These are phyloP conservation scores for Astragalus glycyphyllos DNA, from an alignment of 306 rosid genomes.

Conservation along the genomic window DNA sequence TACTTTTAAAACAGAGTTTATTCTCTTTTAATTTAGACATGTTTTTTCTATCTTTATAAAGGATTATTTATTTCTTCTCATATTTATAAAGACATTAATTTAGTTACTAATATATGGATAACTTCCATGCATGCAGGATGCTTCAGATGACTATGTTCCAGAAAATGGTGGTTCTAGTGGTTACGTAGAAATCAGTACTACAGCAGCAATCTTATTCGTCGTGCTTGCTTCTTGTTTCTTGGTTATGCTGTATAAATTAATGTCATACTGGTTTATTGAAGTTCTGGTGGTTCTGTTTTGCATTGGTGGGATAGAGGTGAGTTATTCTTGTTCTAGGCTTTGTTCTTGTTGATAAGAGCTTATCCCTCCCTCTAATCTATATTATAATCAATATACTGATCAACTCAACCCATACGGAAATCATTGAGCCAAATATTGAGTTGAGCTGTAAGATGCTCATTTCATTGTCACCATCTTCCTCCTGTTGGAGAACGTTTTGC, in stretches of 20 bases:
- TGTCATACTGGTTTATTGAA: slow-evolving; percentile 91
- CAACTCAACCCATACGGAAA: background rate
- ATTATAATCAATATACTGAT: slow-evolving; percentile 12
- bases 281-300: slow-evolving; percentile 91
- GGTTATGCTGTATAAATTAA: slow-evolving; percentile 90
- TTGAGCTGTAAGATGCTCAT: too few species aligned
- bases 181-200: slow-evolving; percentile 79
- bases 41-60: slow-evolving; percentile 2
- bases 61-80: slow-evolving; percentile 25
- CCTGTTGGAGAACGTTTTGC: too few species aligned
- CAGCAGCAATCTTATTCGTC: slow-evolving; percentile 83
- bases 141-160: slow-evolving; percentile 64
- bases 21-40: slow-evolving; percentile 19
- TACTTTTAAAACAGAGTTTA: slow-evolving; percentile 15
- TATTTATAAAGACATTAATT: slow-evolving; percentile 32
- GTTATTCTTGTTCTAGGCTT: slow-evolving; percentile 40
- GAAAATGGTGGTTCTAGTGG: slow-evolving; percentile 74
- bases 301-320: slow-evolving; percentile 95
- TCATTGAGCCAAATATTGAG: background rate
- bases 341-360: slow-evolving; percentile 26
- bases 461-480: too few species aligned
- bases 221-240: slow-evolving; percentile 94
- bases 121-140: slow-evolving; percentile 67
- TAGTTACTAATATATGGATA: slow-evolving; percentile 27
- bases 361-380: slow-evolving; percentile 24